These are phyloP conservation scores for Komagataea norvegica DNA, from an alignment of 1,139 yeast species.

Conservation along the genomic window DNA sequence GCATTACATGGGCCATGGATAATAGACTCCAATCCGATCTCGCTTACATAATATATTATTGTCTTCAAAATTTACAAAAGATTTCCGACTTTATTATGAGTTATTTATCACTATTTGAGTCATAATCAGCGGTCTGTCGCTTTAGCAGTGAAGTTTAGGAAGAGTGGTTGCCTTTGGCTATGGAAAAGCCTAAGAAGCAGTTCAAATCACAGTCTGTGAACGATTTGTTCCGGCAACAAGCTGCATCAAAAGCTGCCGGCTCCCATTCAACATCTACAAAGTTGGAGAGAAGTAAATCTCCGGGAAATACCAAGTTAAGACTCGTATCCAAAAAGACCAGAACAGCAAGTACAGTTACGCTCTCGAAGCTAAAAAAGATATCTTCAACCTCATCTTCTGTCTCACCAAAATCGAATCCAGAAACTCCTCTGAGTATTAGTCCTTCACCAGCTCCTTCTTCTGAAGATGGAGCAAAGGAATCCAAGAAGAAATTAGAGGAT, in stretches of 20 bases:
- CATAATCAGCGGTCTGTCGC: no score
- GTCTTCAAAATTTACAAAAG: no score
- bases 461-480: not conserved
- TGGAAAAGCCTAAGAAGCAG: conserved; percentile 23
- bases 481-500: not conserved
- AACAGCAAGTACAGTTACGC: conserved; percentile 2
- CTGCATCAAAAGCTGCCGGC: conserved; percentile 4
- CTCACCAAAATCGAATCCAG: conserved; percentile 6
- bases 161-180: not conserved
- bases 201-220: conserved; percentile 27
- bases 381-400: conserved; percentile 8
- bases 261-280: conserved; percentile 5
- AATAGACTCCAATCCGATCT: no score
- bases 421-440: not conserved
- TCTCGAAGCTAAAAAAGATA: conserved; percentile 9
- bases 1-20: no score
- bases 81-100: no score
- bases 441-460: not conserved
- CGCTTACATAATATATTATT: no score
- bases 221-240: conserved; percentile 22
- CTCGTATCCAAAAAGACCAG: conserved; percentile 18
- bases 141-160: no score
- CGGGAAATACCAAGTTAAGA: conserved; percentile 20
- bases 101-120: no score
- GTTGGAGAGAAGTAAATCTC: conserved; percentile 14